Conservation (phyloP, 495 filamentous ascomycete species). For the Penicillium antarcticum region DNA sequence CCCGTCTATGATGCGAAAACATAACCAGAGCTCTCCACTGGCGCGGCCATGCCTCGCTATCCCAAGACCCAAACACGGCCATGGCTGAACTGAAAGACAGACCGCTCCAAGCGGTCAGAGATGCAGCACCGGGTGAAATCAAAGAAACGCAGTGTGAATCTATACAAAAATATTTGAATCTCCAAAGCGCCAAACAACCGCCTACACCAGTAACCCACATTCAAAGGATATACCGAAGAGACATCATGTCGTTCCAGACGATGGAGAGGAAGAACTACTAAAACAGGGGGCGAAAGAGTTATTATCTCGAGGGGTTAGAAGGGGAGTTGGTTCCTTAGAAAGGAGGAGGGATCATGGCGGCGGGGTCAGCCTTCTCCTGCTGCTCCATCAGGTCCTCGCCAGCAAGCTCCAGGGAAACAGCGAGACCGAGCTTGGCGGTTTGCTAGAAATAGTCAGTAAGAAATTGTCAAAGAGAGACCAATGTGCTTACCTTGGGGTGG, state of each 20-base stretch:
- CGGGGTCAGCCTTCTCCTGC: conserved; percentile 63
- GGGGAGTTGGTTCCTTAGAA: conserved; percentile 39
- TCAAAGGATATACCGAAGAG: conserved; percentile 29
- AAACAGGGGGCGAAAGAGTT: conserved; percentile 40
- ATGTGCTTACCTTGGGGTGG: conserved; percentile 76
- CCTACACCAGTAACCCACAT: conserved; percentile 34
- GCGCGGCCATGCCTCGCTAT: conserved; percentile 28
- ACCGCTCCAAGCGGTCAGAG: conserved; percentile 16
- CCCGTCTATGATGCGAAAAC: conserved; percentile 45
- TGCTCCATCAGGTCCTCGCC: conserved; percentile 89
- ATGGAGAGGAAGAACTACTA: conserved; percentile 45
- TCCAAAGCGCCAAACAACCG: conserved; percentile 44
- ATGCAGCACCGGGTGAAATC: conserved; percentile 28
- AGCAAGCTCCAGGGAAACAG: conserved; percentile 88
- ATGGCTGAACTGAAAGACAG: conserved; percentile 27
- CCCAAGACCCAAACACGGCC: conserved; percentile 19
- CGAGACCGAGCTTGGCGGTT: conserved; percentile 90
- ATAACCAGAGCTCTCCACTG: conserved; percentile 32
- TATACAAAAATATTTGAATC: conserved; percentile 43
- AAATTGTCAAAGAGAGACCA: neutral
- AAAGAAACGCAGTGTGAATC: conserved; percentile 36
- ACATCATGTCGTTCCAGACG: conserved; percentile 32
- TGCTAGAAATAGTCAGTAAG: conserved; percentile 55
- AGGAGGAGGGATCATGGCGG: conserved; percentile 47
- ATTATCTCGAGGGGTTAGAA: conserved; percentile 21